Conservation (phyloP, 352 stramenopile genomes). For the Pythium dissimile region DNA sequence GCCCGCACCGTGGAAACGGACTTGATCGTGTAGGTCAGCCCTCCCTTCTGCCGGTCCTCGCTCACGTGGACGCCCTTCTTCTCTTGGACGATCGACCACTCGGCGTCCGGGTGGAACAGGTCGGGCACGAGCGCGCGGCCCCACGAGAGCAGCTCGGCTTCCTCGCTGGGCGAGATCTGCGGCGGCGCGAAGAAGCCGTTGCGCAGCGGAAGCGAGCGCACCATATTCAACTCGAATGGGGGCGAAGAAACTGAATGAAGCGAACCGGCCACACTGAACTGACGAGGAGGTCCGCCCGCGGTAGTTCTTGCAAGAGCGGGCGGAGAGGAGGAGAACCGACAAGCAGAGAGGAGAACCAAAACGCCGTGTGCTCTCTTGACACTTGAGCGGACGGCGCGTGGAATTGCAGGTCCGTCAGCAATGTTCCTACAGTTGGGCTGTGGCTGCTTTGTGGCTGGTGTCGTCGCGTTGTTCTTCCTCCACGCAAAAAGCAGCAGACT, state of each 20-base stretch:
- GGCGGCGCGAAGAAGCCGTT: constrained; percentile 73
- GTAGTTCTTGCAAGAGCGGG: not conserved
- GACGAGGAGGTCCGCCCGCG: constrained; percentile 7
- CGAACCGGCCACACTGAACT: no score
- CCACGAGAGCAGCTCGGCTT: constrained; percentile 70
- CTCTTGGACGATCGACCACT: constrained; percentile 75
- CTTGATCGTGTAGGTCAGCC: constrained; percentile 76
- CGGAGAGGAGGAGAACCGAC: no score
- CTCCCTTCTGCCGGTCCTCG: constrained; percentile 80
- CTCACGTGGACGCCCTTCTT: constrained; percentile 66
- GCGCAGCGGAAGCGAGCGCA: constrained; percentile 72
- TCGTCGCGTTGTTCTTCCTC: constrained; percentile 3
- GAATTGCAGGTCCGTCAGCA: no score
- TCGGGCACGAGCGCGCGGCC: constrained; percentile 66
- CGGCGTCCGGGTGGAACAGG: constrained; percentile 62
- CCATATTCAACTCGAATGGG: no score
- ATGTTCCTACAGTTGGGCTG: no score
- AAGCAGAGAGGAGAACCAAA: no score
- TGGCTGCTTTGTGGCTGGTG: not conserved
- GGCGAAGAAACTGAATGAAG: no score
- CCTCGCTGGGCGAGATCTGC: constrained; percentile 55
- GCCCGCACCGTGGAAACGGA: constrained; percentile 51
- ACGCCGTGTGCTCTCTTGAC: no score
- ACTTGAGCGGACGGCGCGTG: no score
- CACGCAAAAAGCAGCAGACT: not conserved